Conservation (phyloP, 1,284 basidiomycete species). For the Ceratobasidium sp. region DNA sequence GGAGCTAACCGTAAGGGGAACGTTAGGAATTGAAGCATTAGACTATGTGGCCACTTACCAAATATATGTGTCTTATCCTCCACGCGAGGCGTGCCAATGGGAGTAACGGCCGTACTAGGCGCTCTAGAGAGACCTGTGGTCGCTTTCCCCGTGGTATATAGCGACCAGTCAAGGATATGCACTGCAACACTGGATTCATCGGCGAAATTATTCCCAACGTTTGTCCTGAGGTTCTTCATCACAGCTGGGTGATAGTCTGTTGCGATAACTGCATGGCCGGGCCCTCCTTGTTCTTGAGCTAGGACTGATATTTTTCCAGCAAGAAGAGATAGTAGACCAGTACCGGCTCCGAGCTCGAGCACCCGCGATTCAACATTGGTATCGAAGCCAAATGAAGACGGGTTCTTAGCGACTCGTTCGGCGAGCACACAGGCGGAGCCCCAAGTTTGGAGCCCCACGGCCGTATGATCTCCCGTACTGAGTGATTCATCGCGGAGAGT, state of each 20-base stretch:
- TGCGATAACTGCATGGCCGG: constrained; percentile 64
- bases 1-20: neutral
- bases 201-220: constrained; percentile 71
- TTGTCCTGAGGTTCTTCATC: constrained; percentile 75
- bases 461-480: constrained; percentile 73
- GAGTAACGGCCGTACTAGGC: constrained; percentile 18
- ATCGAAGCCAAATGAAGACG: constrained; percentile 61
- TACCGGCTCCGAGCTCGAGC: constrained; percentile 88
- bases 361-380: constrained; percentile 59
- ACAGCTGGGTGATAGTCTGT: constrained; percentile 84
- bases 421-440: constrained; percentile 85
- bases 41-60: neutral
- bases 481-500: constrained; percentile 78
- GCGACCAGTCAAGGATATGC: constrained; percentile 75
- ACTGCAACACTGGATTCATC: constrained; percentile 55
- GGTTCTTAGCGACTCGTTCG: constrained; percentile 74
- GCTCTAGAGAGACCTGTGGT: constrained; percentile 31
- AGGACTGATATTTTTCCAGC: constrained; percentile 63
- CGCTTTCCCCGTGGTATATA: constrained; percentile 53
- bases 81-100: constrained; percentile 27
- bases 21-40: neutral
- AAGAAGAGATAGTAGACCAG: constrained; percentile 82
- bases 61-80: neutral
- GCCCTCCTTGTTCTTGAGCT: constrained; percentile 18
- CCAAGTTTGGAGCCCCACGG: constrained; percentile 91